These are phyloP conservation scores for Saccharomycopsis sp. DNA, from an alignment of 805 yeast genomes.

Conservation along the genomic window DNA sequence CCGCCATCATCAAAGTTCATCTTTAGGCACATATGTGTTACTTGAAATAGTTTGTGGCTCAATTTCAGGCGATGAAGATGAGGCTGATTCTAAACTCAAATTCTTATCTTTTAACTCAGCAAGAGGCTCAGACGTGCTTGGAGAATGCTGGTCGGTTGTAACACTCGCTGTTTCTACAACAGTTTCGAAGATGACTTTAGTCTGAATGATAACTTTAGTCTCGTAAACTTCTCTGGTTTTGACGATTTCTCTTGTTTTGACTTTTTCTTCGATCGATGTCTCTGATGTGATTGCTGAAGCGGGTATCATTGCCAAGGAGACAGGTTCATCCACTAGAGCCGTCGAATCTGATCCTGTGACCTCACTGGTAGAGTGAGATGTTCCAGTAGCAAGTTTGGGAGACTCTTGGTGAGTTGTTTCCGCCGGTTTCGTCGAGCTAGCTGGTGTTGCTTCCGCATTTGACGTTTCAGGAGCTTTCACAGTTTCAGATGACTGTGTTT, in stretches of 20 bases:
- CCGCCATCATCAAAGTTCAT: not conserved
- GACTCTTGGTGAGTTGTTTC: constrained; percentile 25
- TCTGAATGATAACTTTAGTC: not conserved
- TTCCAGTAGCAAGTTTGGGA: constrained; percentile 21
- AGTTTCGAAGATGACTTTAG: not conserved
- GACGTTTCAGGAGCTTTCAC: not conserved
- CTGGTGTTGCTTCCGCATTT: constrained; percentile 13
- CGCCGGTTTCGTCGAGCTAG: too few relatives aligned
- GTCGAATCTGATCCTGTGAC: too few relatives aligned
- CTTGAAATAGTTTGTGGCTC: not conserved
- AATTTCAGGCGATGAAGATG: not conserved
- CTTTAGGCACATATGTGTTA: not conserved
- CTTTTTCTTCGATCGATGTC: not conserved
- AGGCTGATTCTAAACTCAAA: not conserved
- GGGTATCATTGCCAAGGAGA: not conserved
- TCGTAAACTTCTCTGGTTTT: not conserved
- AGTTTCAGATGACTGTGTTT: not conserved
- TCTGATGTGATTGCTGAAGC: not conserved
- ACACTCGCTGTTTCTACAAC: constrained; percentile 2
- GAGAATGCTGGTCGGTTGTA: not conserved
- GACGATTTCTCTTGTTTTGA: not conserved
- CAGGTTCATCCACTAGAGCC: not conserved
- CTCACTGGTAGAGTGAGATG: constrained; percentile 1
- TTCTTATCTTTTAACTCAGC: too few relatives aligned
- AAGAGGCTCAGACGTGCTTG: too few relatives aligned